Evolutionary conservation across 2,329 filamentous ascomycete species (phyloP), one percentile per base, ranked within the genome.

Genomic region (Stachybotrys echinatus): DNA sequence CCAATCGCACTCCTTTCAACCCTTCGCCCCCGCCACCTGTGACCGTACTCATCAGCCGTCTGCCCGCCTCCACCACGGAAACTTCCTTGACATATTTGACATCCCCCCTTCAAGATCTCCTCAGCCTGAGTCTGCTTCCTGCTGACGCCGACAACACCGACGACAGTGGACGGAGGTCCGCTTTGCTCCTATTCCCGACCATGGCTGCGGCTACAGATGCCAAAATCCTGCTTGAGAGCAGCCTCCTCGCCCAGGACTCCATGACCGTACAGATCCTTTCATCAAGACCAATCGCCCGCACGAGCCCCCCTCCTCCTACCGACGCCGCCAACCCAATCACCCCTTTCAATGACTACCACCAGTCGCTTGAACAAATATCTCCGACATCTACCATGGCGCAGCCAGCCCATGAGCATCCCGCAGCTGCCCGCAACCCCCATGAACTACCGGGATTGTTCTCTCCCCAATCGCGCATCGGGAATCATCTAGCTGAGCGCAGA

Each of bases 391-490:
- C 76, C 52, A 72, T 75, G 50, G 27, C 27, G 10, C 27, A 34
- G 27, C 27, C 27, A 14, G 27, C 27, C 27, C 27, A 34, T 34
- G 27, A 2, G 10, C 27, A 34, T 34, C 14, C 27, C 14, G 27
- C 27, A 10, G 27, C 10, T 34, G 10, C 27, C 14, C 27, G 27
- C 27, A 34, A 34, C 27, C 10, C 27, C 10, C 10, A 34, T 14
- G 27, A 34, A 76, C 51, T 82, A 82, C 57, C 81, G 84, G 55
- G 83, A 74, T 69, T 89, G 22, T 91, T 89, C 67, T 87, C 85
- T 12, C 82, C 85, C 1, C 85, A 87, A 57, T 89, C 87, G 6
- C 87, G 87, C 1, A 84, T 89, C 49, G 84, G 82, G 40, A 87
- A 84, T 61, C 81, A 86, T 48, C 74, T 87, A n/a, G 73, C 74